Percentiles rank a stretch among this genome's conserved stretches.
Conservation (phyloP, 148 eudicot species). For the Dianthus caryophyllus region DNA sequence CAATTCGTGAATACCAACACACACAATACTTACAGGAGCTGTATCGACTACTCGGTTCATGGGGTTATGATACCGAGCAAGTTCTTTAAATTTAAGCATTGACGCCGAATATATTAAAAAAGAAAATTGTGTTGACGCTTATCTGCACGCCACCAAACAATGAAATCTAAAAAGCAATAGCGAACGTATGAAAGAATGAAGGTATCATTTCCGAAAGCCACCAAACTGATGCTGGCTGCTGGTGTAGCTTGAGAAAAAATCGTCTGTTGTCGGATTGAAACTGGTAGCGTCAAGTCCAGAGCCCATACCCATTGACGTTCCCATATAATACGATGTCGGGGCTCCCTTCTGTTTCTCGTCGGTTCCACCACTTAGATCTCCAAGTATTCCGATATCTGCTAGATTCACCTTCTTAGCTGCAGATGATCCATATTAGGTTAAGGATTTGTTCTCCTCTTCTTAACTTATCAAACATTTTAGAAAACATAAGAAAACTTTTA, state of each 20-base stretch:
- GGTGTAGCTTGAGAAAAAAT: conserved; percentile 50
- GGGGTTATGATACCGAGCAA: not conserved
- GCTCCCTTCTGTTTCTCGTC: conserved; percentile 68
- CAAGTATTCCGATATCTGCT: conserved; percentile 75
- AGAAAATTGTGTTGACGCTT: conserved; percentile 1
- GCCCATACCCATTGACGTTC: conserved; percentile 71
- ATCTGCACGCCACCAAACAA: conserved; percentile 4
- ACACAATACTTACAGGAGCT: not conserved
- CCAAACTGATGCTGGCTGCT: conserved; percentile 53
- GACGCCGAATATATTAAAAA: not conserved
- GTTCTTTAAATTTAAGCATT: not conserved
- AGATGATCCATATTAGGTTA: conserved; percentile 7
- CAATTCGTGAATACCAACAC: no score
- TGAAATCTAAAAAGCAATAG: conserved; percentile 9
- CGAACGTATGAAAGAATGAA: conserved; percentile 9
- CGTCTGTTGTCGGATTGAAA: conserved; percentile 36
- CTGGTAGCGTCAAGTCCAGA: conserved; percentile 49
- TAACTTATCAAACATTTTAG: no score
- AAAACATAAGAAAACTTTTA: no score
- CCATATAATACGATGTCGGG: conserved; percentile 57
- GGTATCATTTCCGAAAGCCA: conserved; percentile 45
- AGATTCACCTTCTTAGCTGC: conserved; percentile 92
- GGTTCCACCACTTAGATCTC: conserved; percentile 55
- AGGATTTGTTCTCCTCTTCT: no score
- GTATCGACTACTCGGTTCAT: no score